Base-by-base conservation (phyloP, 2,329 filamentous ascomycete genomes). In the Aciculosporium take region DNA sequence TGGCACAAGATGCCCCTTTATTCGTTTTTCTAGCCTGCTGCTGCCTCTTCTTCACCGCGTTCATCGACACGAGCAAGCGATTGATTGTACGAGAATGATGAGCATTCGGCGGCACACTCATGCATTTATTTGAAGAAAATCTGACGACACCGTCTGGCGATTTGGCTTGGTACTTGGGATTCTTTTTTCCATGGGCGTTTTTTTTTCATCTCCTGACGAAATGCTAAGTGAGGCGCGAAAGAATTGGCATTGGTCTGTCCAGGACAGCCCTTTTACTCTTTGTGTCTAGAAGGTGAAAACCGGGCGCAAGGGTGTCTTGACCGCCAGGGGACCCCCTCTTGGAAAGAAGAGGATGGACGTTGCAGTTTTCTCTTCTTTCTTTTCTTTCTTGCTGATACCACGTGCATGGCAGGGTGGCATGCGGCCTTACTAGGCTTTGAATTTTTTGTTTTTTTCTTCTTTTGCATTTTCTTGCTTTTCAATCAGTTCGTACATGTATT, bases 41-140 rank as follows among this genome's bases (percentile, higher is more conserved):
- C 7, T 12, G 5, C 9, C 29, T 21, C 10, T 30, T 37, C 17
- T 38, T 21, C 23, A 28, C 21, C 21, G 21, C 25, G 37, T 40
- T 30, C n/a, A 31, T 29, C 18, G 38, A 39, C 17, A 43, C 28
- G 37, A 44, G 37, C 32, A 32, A 36, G 39, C 32, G 37, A 40
- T 21, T 41, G 39, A 34, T 21, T 44, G 33, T 31, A 44, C 27
- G 42, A 44, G 28, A 21, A 18, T 44, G 33, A 44, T 30, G 33
- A 25, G n/a, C 13, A 36, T 40, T 31, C 24, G 10, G 18, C 23
- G 37, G 31, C 23, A 28, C 27, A 27, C 23, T 17, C 21, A 37
- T 32, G 37, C 30, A 20, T 43, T 37, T 33, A 27, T 15, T n/a
- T 35, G 25, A 33, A 25, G 15, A 18, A 31, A n/a, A n/a, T n/a